Evolutionary conservation across 768 basidiomycete genomes (phyloP).

Genomic region (Coprinopsis sp.): DNA sequence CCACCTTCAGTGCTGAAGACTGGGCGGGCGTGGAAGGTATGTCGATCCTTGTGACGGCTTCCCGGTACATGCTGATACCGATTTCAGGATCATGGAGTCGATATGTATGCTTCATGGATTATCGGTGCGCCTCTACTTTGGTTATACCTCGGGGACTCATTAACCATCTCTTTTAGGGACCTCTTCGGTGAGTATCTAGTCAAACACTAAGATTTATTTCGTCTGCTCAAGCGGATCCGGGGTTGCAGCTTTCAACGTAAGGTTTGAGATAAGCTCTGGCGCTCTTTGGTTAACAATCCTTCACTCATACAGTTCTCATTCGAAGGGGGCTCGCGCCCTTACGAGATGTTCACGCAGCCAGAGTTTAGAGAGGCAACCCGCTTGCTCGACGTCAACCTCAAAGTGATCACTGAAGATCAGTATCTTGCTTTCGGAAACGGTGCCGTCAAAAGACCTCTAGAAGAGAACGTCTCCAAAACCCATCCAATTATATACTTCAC

Average conservation of each 20-base stretch:
- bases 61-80: slow-evolving; percentile 3
- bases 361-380: slow-evolving; percentile 63
- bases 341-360: slow-evolving; percentile 49
- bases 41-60: background rate
- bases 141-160: background rate
- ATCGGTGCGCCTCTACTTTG: slow-evolving; percentile 39
- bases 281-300: slow-evolving; percentile 4
- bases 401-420: slow-evolving; percentile 32
- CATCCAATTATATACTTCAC: slow-evolving; percentile 45
- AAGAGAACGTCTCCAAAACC: slow-evolving; percentile 12
- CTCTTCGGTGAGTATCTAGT: slow-evolving; percentile 34
- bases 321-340: slow-evolving; percentile 32
- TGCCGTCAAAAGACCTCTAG: slow-evolving; percentile 11
- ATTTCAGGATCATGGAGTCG: slow-evolving; percentile 59
- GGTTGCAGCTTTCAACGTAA: slow-evolving; percentile 14
- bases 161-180: slow-evolving; percentile 24
- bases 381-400: slow-evolving; percentile 53
- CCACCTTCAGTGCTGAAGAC: slow-evolving; percentile 33
- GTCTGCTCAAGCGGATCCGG: background rate
- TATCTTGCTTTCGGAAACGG: slow-evolving; percentile 24
- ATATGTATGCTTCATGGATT: slow-evolving; percentile 77
- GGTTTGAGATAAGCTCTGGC: background rate
- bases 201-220: background rate
- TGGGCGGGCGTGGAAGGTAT: slow-evolving; percentile 72
- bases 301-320: slow-evolving; percentile 30